Conservation (phyloP, 306 rosid genomes). For the Prunus salicina region DNA sequence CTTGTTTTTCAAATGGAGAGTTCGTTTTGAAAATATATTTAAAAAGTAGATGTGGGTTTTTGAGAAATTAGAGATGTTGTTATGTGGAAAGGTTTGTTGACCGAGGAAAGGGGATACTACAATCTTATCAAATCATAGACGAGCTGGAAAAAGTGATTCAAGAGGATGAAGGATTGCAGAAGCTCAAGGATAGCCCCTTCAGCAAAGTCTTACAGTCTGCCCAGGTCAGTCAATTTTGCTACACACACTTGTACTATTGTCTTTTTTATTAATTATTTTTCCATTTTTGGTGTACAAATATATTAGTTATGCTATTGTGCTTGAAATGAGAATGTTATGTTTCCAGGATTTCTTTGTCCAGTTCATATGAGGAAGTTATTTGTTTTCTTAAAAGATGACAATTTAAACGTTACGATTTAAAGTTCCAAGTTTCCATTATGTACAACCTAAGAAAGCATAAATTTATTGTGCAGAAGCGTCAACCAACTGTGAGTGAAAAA, state of each 20-base stretch:
- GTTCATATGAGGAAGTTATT: too few relatives aligned
- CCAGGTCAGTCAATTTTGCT: slow-evolving; percentile 18
- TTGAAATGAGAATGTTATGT: too few relatives aligned
- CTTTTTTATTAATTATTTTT: neutral
- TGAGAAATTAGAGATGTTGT: neutral
- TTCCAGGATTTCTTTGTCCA: too few relatives aligned
- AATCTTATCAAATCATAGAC: slow-evolving; percentile 29
- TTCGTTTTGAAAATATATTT: neutral
- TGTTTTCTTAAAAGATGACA: neutral
- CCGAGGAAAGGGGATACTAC: slow-evolving; percentile 46
- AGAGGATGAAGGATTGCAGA: slow-evolving; percentile 31
- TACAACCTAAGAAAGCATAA: neutral
- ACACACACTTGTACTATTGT: too few relatives aligned
- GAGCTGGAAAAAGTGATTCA: slow-evolving; percentile 32
- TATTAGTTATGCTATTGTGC: too few relatives aligned
- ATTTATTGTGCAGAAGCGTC: too few relatives aligned
- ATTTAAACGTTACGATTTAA: neutral
- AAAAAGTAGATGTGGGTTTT: neutral
- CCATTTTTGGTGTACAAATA: neutral
- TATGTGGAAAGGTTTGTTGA: slow-evolving; percentile 39
- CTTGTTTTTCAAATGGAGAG: neutral
- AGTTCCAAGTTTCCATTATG: neutral
- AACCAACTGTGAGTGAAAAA: too few relatives aligned
- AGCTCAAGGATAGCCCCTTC: slow-evolving; percentile 42
- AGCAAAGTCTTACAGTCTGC: slow-evolving; percentile 49